Conservation (phyloP, 139 green algal genomes). For the Astrephomene gubernaculifera region DNA sequence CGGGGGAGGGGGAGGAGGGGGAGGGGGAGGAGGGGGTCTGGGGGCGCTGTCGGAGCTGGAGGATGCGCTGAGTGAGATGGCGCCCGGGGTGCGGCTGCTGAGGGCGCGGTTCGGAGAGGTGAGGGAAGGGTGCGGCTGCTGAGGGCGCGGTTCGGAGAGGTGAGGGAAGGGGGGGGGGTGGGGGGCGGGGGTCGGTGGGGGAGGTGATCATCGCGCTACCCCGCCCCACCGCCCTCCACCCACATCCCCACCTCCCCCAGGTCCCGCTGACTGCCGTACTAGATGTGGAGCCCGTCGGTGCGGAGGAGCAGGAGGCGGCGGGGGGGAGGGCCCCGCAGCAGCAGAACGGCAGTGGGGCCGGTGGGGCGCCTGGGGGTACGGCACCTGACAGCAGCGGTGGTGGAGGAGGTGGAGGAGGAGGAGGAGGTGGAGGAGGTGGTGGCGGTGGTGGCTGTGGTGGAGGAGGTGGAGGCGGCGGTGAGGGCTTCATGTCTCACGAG, state of each 20-base stretch:
- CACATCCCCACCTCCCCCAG: neutral
- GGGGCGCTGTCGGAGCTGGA: constrained; percentile 54
- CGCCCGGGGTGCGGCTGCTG: constrained; percentile 49
- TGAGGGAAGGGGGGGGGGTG: neutral
- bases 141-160: too few relatives aligned
- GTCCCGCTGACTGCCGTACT: constrained; percentile 39
- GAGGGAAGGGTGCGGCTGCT: too few relatives aligned
- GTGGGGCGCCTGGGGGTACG: too few relatives aligned
- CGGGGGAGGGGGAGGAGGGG: too few relatives aligned
- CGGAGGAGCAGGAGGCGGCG: too few relatives aligned
- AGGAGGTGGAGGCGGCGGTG: neutral
- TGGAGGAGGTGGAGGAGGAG: neutral
- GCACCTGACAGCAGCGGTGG: neutral
- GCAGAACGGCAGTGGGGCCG: too few relatives aligned
- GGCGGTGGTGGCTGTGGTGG: too few relatives aligned
- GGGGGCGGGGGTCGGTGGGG: neutral
- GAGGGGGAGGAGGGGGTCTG: constrained; percentile 29
- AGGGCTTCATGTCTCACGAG: constrained; percentile 62
- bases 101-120: constrained; percentile 48
- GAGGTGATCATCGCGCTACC: neutral
- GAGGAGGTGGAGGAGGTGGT: neutral
- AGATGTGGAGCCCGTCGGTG: constrained; percentile 48
- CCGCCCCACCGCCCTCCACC: neutral
- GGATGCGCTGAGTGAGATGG: constrained; percentile 48
- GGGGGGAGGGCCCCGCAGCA: too few relatives aligned